Conservation (phyloP, 345 rosid genomes). For the Melastoma malabathricum region DNA sequence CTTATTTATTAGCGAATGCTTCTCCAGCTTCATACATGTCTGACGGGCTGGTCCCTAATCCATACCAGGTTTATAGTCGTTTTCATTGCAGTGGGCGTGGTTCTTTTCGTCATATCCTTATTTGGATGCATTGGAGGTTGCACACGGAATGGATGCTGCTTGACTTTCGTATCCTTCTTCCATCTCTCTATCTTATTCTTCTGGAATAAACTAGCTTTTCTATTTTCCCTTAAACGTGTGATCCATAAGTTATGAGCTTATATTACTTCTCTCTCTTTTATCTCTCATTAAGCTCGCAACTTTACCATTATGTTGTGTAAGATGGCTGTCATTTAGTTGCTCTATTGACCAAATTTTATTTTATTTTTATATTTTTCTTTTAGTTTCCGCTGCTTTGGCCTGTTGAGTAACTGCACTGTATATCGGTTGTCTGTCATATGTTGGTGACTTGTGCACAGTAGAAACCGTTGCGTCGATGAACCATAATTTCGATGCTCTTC, state of each 20-base stretch:
- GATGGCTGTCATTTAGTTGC: too few species aligned
- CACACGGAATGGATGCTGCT: slow-evolving; percentile 82
- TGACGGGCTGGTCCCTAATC: neutral
- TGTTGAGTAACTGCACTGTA: too few species aligned
- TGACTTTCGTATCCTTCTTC: slow-evolving; percentile 81
- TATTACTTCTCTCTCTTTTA: neutral
- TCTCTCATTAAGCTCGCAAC: neutral
- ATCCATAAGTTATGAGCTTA: neutral
- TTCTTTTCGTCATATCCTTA: slow-evolving; percentile 78
- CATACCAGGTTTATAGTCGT: slow-evolving; percentile 79
- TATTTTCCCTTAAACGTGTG: neutral
- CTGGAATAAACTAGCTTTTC: neutral
- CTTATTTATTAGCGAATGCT: neutral
- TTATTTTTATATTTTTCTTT: too few species aligned
- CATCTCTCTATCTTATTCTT: neutral
- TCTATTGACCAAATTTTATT: too few species aligned
- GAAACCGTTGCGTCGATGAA: slow-evolving; percentile 3
- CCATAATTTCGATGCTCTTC: slow-evolving; percentile 22
- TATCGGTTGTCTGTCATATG: neutral
- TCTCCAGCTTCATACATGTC: too few species aligned
- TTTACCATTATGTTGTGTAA: too few species aligned
- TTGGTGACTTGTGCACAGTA: slow-evolving; percentile 2
- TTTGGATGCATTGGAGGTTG: slow-evolving; percentile 78
- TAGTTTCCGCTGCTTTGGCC: too few species aligned
- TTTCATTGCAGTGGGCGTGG: slow-evolving; percentile 73